Evolutionary conservation across 148 eudicot genomes (phyloP).

Genomic region (Oxyria digyna): DNA sequence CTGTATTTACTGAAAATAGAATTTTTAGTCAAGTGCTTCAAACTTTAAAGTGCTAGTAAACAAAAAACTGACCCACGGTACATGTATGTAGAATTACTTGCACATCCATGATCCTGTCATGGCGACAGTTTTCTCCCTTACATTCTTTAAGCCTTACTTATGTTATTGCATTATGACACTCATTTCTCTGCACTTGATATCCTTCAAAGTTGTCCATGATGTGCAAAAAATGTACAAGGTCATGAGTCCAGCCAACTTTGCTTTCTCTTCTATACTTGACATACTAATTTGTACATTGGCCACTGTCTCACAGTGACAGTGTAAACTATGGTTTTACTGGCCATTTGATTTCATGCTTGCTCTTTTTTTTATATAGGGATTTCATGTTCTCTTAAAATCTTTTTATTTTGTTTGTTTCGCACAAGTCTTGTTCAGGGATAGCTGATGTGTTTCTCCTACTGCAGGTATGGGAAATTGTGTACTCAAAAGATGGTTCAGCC

Average conservation of each 20-base stretch:
- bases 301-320: not conserved
- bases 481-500: constrained; percentile 83
- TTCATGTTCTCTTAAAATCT: too few relatives aligned
- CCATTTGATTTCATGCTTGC: not conserved
- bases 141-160: not conserved
- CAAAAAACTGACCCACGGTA: not conserved
- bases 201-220: not conserved
- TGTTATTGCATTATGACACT: not conserved
- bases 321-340: not conserved
- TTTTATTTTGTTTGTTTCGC: too few relatives aligned
- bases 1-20: not conserved
- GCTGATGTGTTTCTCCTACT: constrained; percentile 5
- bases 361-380: not conserved
- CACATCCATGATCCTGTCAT: not conserved
- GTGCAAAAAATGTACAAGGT: not conserved
- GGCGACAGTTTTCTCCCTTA: not conserved
- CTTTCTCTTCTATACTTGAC: not conserved
- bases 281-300: not conserved
- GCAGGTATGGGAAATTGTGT: constrained; percentile 91
- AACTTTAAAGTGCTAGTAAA: not conserved
- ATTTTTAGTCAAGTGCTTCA: not conserved
- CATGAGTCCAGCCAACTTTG: not conserved
- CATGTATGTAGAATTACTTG: too few relatives aligned
- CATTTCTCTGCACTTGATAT: not conserved
- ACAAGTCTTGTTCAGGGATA: not conserved